Conservation (phyloP, 352 stramenopile species). For the Phytophthora aleatoria region DNA sequence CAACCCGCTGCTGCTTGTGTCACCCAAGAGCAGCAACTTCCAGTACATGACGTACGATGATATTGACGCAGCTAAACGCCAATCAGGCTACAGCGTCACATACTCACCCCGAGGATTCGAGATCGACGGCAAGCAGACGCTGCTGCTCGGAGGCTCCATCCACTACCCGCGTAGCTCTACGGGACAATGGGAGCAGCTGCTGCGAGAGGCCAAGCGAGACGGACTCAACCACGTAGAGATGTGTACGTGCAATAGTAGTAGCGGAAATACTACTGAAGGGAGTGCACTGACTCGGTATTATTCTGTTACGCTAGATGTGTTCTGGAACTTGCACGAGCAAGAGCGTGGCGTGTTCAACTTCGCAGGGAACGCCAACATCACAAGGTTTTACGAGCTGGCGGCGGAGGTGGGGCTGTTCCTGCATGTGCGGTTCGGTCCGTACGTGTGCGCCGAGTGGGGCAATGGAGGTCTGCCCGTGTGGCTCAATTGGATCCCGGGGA, state of each 20-base stretch:
- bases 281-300: neutral
- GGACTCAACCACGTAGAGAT: constrained; percentile 78
- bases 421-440: constrained; percentile 71
- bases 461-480: constrained; percentile 69
- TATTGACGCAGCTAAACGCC: constrained; percentile 43
- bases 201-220: constrained; percentile 70
- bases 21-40: constrained; percentile 2
- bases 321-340: constrained; percentile 76
- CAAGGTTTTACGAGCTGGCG: constrained; percentile 63
- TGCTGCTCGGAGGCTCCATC: constrained; percentile 74
- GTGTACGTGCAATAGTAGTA: constrained; percentile 43
- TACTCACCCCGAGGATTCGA: constrained; percentile 60
- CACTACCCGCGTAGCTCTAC: constrained; percentile 62
- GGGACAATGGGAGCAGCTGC: constrained; percentile 57
- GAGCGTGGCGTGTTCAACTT: constrained; percentile 62
- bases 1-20: constrained; percentile 39
- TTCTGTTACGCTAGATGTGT: constrained; percentile 51
- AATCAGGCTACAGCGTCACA: constrained; percentile 53
- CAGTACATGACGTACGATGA: constrained; percentile 68
- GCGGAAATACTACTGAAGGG: neutral
- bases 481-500: constrained; percentile 54
- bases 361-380: constrained; percentile 53
- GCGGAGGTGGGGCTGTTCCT: constrained; percentile 63
- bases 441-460: constrained; percentile 71
- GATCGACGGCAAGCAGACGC: constrained; percentile 57